Evolutionary conservation across 768 basidiomycete species (phyloP), one percentile per base, ranked within the genome.

Genomic region (Amanita thiersii): DNA sequence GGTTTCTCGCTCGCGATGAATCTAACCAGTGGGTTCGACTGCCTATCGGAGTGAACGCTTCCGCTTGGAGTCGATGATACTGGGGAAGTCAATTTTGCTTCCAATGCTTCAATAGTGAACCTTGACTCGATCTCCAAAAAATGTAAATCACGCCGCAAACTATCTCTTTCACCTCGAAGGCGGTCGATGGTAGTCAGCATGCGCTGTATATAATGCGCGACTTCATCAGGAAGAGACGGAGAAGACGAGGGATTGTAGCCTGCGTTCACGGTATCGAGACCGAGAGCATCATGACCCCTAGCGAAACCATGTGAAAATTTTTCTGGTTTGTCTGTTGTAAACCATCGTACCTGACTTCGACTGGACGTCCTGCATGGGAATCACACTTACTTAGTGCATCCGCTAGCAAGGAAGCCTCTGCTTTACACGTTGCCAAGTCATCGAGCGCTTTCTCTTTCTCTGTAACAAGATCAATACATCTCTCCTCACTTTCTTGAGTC

Each of bases 81-180:
- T 10, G 58, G 55, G 5, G 49, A 46, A 3, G 57, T 55, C 21
- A 82, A 59, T 44, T 72, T 73, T 24, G 65, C 62, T 51, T 79
- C 69, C 36, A 81, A 57, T 0, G 77, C 71, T 45, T 85, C 72
- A 11, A 77, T 69, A 2, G 75, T 63, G 50, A 85, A 81, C 48
- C 65, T 73, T 18, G 76, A 74, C 59, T 89, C 86, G 2, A 68
- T 64, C 48, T 82, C 71, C 40, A 81, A 61, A 57, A 87, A 89
- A 37, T 82, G 69, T 10, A 88, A 58, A 40, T 81, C 71, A 4
- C 78, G 70, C 38, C 70, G 70, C 19, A 86, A 66, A 34, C 58
- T 63, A 47, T 87, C 79, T 3, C 85, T 69, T 50, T 88, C 83
- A 3, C 57, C 56, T 3, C 86, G 77, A 34, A 87, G 63, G 24